Evolutionary conservation across 129 eudicot genomes (phyloP), one percentile per base, ranked within the genome.

Genomic region (Flaveria brownii): DNA sequence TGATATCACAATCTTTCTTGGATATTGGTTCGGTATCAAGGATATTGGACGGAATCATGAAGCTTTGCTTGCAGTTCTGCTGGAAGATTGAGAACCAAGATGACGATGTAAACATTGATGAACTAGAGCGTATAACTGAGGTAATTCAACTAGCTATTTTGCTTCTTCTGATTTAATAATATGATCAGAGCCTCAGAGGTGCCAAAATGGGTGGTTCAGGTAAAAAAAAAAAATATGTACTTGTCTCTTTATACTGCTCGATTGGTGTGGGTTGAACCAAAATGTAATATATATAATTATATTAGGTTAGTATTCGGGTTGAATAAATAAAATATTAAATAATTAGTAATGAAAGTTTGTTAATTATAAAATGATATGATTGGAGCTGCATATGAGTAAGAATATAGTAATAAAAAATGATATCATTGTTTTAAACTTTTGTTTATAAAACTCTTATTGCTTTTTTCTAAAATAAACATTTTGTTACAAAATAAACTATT

Each of bases 21-120:
- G 97, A 94, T 80, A 94, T 94, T 76, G 98, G 97, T 20, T 87
- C 97, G 30, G 97, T 94, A 7, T 94, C 97, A 8, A 88, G 98
- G 49, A 94, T 94, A 77, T 85, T 91, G 82, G 98, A 94, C 71
- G 89, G 97, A 73, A 91, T 94, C 70, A 94, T 94, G 96, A 94
- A 87, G 46, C 88, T 91, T 17, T 94, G 98, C 77, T 72, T 87
- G 84, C 96, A 87, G 80, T 94, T 91, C 83, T 94, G 98, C 84
- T 89, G 96, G 98, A 94, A 82, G 85, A 84, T 94, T 42, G 96
- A 91, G 74, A 87, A 82, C 83, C 91, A 87, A 83, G 93, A 89
- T 71, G 83, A 74, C 55, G 86, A 77, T 68, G 87, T 77, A 73
- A 87, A 57, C 79, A 82, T 90, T 0, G 77, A 33, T 20, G 96